Evolutionary conservation across 2,329 filamentous ascomycete genomes (phyloP).

Genomic region (Reticulascus tulasneorum): DNA sequence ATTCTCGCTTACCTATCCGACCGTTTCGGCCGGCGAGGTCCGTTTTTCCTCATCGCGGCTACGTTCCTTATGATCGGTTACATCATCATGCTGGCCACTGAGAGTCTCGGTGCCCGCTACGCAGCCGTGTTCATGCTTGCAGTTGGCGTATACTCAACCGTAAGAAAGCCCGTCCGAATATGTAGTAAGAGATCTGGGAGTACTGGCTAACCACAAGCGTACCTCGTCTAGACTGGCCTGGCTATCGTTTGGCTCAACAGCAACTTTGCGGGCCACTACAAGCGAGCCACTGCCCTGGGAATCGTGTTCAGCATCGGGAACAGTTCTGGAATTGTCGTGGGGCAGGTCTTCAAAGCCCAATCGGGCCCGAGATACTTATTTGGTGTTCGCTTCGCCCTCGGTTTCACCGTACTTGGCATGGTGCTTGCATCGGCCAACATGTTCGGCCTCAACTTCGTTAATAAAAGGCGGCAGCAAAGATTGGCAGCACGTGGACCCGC

Average conservation of each 20-base stretch:
- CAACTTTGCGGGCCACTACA: constrained; percentile 41
- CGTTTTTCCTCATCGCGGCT: constrained; percentile 54
- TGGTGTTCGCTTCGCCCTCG: constrained; percentile 24
- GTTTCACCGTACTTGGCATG: constrained; percentile 20
- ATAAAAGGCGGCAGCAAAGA: constrained; percentile 19
- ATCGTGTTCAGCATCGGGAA: constrained; percentile 31
- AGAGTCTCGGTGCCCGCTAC: constrained; percentile 44
- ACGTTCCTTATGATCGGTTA: constrained; percentile 45
- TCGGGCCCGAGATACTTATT: constrained; percentile 24
- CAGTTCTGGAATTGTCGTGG: constrained; percentile 38
- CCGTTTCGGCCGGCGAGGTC: constrained; percentile 26
- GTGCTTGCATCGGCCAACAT: constrained; percentile 21
- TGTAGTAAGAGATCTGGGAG: not conserved
- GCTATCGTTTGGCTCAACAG: constrained; percentile 44
- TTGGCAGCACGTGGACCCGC: not conserved
- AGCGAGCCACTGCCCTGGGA: constrained; percentile 41
- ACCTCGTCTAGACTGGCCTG: constrained; percentile 36
- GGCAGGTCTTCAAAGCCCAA: constrained; percentile 29
- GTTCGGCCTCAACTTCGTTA: constrained; percentile 21
- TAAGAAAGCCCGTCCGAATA: not conserved
- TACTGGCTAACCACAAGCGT: not conserved
- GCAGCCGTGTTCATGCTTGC: constrained; percentile 46
- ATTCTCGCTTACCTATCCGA: constrained; percentile 43
- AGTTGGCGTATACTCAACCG: constrained; percentile 35
- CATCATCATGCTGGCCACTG: constrained; percentile 42